Evolutionary conservation across 352 stramenopile genomes (phyloP).

Genomic region (Globisporangium recalcitrans): DNA sequence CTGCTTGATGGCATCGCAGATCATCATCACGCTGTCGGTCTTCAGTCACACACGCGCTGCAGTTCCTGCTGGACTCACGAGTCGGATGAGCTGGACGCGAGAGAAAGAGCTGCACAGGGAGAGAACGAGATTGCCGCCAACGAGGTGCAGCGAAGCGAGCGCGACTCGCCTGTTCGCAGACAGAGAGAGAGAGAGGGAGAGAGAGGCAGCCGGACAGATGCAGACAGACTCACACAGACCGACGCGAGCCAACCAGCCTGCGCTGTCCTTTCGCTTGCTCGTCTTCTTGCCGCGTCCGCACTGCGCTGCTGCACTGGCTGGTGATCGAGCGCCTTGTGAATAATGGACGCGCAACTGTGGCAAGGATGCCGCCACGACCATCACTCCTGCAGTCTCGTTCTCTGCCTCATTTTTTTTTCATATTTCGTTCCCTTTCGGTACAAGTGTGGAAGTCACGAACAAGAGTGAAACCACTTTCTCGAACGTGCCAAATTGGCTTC

Average conservation of each 20-base stretch:
- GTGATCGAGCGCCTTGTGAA: neutral
- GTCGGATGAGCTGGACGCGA: neutral
- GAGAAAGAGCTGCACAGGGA: neutral
- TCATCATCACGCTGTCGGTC: slow-evolving; percentile 20
- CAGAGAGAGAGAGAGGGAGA: neutral
- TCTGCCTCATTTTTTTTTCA: slow-evolving; percentile 3
- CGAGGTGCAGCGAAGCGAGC: neutral
- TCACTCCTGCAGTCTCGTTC: slow-evolving; percentile 12
- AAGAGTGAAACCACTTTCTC: neutral
- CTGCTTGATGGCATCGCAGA: slow-evolving; percentile 40
- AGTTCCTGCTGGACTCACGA: neutral
- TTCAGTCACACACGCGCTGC: no score
- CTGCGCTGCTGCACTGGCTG: neutral
- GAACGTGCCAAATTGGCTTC: neutral
- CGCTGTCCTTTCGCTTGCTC: neutral
- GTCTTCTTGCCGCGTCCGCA: neutral
- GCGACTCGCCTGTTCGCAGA: slow-evolving; percentile 1
- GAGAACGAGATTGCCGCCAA: neutral
- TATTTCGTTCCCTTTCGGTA: no score
- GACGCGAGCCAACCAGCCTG: neutral
- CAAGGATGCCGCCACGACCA: slow-evolving; percentile 5
- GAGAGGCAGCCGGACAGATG: neutral
- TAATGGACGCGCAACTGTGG: neutral
- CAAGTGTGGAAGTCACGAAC: neutral
- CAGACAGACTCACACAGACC: neutral